Conservation (phyloP, 768 basidiomycete genomes). For the Suillus ampliporus region DNA sequence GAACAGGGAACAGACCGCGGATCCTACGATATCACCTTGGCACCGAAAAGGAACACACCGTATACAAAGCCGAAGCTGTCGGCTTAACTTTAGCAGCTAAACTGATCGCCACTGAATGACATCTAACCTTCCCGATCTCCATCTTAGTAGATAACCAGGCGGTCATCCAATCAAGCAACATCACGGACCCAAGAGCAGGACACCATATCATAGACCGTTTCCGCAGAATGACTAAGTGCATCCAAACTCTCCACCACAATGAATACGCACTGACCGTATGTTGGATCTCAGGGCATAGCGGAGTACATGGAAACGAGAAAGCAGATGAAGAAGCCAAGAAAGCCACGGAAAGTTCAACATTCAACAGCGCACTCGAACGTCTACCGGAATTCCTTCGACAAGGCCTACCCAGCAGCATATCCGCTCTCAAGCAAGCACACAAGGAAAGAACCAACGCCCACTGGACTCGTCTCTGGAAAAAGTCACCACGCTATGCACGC, state of each 20-base stretch:
- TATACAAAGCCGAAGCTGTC: slow-evolving; percentile 22
- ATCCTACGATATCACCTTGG: slow-evolving; percentile 12
- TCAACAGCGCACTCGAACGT: no score
- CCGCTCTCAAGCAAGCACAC: background rate
- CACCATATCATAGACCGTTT: slow-evolving; percentile 16
- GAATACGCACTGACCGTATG: no score
- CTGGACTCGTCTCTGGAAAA: background rate
- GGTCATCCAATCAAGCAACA: slow-evolving; percentile 4
- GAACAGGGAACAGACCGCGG: background rate
- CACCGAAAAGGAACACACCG: slow-evolving; percentile 10
- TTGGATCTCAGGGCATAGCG: slow-evolving; percentile 26
- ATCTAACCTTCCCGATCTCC: background rate
- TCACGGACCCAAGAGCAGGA: background rate
- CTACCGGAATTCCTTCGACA: no score
- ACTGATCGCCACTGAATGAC: background rate
- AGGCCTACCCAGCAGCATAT: background rate
- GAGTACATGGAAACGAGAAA: slow-evolving; percentile 22
- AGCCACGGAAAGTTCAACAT: slow-evolving; percentile 11
- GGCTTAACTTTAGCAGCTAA: slow-evolving; percentile 17
- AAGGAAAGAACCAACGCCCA: background rate
- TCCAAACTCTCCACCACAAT: no score
- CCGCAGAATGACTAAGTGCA: background rate
- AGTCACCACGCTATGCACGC: background rate
- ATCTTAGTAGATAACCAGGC: slow-evolving; percentile 18
- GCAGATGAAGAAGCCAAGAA: slow-evolving; percentile 29